phyloP scores from a whole-genome alignment of 495 filamentous ascomycete species.

The Podospora tetraspora region DNA sequence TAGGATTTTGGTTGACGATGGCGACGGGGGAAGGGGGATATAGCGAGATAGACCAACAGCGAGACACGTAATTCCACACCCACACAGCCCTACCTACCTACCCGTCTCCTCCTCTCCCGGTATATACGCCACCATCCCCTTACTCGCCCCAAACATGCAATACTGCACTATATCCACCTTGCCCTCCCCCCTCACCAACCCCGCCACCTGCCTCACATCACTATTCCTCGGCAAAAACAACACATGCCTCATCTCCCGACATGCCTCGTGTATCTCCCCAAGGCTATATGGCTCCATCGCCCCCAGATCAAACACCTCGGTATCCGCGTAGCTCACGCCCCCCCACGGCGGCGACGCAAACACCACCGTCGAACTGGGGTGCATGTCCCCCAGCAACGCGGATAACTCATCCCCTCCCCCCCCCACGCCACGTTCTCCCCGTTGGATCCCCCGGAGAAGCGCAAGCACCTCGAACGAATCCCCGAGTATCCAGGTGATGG shows the following conservation, averaged over 20 bases:
- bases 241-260: slow-evolving; percentile 49
- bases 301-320: slow-evolving; percentile 75
- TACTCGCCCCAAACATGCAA: slow-evolving; percentile 84
- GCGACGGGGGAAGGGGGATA: background rate
- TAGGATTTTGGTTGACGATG: slow-evolving; percentile 17
- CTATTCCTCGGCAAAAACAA: slow-evolving; percentile 88
- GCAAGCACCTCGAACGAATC: slow-evolving; percentile 64
- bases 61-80: background rate
- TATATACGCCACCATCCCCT: slow-evolving; percentile 57
- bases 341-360: slow-evolving; percentile 97
- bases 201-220: slow-evolving; percentile 76
- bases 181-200: slow-evolving; percentile 36
- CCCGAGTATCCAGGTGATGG: slow-evolving; percentile 75
- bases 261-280: slow-evolving; percentile 54
- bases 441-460: background rate
- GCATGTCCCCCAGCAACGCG: slow-evolving; percentile 17
- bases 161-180: slow-evolving; percentile 78
- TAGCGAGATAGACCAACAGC: background rate
- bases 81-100: background rate
- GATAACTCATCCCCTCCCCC: slow-evolving; percentile 40
- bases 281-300: slow-evolving; percentile 85
- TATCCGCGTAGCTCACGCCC: slow-evolving; percentile 72
- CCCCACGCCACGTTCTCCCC: no score
- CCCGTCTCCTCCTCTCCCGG: slow-evolving; percentile 23
- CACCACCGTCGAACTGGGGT: slow-evolving; percentile 48